Evolutionary conservation across 139 green algal genomes (phyloP), one percentile per base, ranked within the genome.

Genomic region (Desmodesmus armatus): DNA sequence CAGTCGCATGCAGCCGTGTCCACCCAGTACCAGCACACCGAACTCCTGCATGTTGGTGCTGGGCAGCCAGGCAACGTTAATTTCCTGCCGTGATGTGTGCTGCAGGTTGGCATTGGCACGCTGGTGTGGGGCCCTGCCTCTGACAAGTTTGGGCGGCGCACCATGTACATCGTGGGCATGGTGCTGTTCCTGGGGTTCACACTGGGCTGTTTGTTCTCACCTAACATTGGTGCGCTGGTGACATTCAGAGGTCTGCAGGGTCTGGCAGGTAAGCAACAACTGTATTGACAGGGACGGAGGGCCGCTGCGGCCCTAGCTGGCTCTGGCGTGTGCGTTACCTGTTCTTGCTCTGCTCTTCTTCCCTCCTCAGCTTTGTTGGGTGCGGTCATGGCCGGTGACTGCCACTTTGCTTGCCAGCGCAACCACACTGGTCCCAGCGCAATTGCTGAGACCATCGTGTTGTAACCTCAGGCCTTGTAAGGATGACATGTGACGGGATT

Each of bases 211-310:
- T 47, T 84, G 27, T 84, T 84, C 35, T 39, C 78, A 35, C 78
- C 78, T 37, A 84, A 15, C 41, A 84, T 84, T 77, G 62, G 62
- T 2, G 78, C 77, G n/a, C 43, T 84, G 62, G 44, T 84, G 62
- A 63, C 78, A 5, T 65, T 84, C n/a, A 75, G 78, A 63, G 78
- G 62, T 7, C 62, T 84, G 41, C 78, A 84, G 31, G 78, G 78
- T 0, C 31, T 76, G 7, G 78, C 78, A 77, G 78, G 76, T 82
- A 39, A 21, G 47, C 47, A 55, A 55, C 13, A 7, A 13, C 47
- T 21, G 9, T 13, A 55, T 7, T 55, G 13, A 13, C 47, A 55
- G 13, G 47, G 47, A 55, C 13, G 13, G 9, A 55, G 47, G 7
- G 47, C 47, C 13, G 51, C 60, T 55, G 47, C 13, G 47, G 7